Conservation (phyloP, 2,329 filamentous ascomycete genomes). For the Acephala macrosclerotiorum region DNA sequence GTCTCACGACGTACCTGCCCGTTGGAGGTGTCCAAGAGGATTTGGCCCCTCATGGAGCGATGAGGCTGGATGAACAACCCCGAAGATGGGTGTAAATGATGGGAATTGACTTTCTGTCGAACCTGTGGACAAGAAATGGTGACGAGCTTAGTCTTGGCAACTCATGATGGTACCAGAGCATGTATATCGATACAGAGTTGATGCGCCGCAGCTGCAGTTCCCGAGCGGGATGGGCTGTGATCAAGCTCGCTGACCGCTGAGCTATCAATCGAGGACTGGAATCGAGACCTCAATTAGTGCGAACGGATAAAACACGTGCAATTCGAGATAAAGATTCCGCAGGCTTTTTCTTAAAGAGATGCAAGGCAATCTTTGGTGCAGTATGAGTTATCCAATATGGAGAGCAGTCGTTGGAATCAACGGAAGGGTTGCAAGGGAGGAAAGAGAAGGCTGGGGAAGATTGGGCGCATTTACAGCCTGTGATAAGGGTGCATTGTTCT, state of each 20-base stretch:
- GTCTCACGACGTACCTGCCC: slow-evolving; percentile 17
- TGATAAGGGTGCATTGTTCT: no score
- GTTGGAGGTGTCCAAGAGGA: slow-evolving; percentile 10
- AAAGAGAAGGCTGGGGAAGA: no score
- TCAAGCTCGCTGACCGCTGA: not conserved
- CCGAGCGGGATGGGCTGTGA: slow-evolving; percentile 10
- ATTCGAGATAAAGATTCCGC: no score
- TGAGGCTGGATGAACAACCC: slow-evolving; percentile 4
- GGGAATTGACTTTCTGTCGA: not conserved
- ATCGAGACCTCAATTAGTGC: not conserved
- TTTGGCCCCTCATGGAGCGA: not conserved
- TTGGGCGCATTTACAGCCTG: no score
- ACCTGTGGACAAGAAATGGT: slow-evolving; percentile 4
- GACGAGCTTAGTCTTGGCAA: slow-evolving; percentile 6
- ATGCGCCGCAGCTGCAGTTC: not conserved
- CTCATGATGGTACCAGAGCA: not conserved
- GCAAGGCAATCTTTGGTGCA: no score
- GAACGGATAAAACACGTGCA: not conserved
- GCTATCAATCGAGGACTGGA: not conserved
- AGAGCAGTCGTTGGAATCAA: no score
- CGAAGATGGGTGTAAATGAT: slow-evolving; percentile 2
- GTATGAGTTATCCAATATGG: not conserved
- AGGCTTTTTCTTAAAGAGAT: no score
- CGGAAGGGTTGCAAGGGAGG: no score
- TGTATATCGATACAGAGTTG: not conserved